phyloP scores from a whole-genome alignment of 1,139 yeast species.

The Geotrichum aggregatum region DNA sequence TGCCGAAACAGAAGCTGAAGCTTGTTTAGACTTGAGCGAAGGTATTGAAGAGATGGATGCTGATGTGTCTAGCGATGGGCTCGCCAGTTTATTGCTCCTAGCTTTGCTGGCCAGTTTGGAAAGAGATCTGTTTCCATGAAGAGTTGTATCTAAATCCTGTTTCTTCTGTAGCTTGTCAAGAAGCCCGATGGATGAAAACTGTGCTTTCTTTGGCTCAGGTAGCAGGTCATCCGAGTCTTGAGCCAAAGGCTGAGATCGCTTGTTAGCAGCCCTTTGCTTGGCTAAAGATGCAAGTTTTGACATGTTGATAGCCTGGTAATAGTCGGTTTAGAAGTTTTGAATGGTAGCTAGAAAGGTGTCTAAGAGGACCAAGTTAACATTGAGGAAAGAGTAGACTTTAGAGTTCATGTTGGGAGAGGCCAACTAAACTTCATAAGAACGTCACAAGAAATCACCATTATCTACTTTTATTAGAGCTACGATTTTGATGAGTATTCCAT shows the following conservation, averaged over 20 bases:
- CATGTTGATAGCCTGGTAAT: constrained; percentile 12
- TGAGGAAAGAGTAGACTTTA: neutral
- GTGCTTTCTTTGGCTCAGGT: constrained; percentile 12
- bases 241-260: constrained; percentile 11
- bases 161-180: constrained; percentile 15
- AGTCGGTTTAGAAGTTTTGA: too few relatives aligned
- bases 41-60: neutral
- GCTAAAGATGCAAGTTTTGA: constrained; percentile 22
- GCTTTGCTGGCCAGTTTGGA: constrained; percentile 13
- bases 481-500: too few relatives aligned
- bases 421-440: neutral
- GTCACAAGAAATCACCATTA: constrained; percentile 1
- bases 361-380: neutral
- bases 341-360: neutral
- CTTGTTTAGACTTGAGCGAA: neutral
- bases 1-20: neutral
- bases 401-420: neutral
- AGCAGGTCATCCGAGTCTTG: neutral
- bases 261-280: constrained; percentile 18
- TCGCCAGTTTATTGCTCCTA: neutral
- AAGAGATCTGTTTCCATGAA: constrained; percentile 1
- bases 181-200: constrained; percentile 15
- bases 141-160: neutral
- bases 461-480: neutral
- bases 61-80: neutral